phyloP scores from a whole-genome alignment of 495 filamentous ascomycete genomes.

The Aspergillus ostianus region DNA sequence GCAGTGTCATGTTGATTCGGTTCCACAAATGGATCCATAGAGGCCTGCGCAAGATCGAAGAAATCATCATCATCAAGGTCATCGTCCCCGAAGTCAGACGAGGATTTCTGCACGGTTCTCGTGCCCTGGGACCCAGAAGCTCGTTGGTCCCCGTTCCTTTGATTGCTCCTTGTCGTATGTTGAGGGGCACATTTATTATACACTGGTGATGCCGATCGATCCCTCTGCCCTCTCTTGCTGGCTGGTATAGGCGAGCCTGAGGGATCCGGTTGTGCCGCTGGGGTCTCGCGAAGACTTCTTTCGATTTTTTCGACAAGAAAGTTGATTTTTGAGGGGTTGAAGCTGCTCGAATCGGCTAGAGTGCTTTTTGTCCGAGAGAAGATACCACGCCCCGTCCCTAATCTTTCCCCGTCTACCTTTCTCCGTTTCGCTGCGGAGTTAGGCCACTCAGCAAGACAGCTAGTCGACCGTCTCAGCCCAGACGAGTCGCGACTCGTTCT shows the following conservation, averaged over 20 bases:
- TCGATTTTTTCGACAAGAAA: conserved; percentile 66
- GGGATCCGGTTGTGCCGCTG: conserved; percentile 32
- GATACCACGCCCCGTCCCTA: conserved; percentile 34
- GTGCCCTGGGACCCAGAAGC: conserved; percentile 7
- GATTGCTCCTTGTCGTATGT: neutral
- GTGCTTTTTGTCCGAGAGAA: conserved; percentile 52
- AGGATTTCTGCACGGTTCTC: conserved; percentile 30
- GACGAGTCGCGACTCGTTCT: conserved; percentile 46
- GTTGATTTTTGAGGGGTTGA: conserved; percentile 59
- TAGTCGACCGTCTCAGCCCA: conserved; percentile 63
- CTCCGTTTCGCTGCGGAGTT: conserved; percentile 55
- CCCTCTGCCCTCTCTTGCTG: conserved; percentile 31
- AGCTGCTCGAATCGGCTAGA: conserved; percentile 46
- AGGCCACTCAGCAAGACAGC: conserved; percentile 67
- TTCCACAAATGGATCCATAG: conserved; percentile 34
- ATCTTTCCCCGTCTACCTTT: conserved; percentile 32
- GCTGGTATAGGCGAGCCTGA: conserved; percentile 55
- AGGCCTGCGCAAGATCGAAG: conserved; percentile 47
- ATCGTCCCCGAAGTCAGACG: conserved; percentile 62
- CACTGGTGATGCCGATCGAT: conserved; percentile 48
- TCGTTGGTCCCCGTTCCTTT: conserved; percentile 8
- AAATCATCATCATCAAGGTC: conserved; percentile 53
- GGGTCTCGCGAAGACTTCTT: conserved; percentile 50
- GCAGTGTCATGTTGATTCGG: conserved; percentile 10
- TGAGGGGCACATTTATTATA: conserved; percentile 25